Base-by-base conservation (phyloP, 164 flowering plant species). In the Aristolochia fimbriata region DNA sequence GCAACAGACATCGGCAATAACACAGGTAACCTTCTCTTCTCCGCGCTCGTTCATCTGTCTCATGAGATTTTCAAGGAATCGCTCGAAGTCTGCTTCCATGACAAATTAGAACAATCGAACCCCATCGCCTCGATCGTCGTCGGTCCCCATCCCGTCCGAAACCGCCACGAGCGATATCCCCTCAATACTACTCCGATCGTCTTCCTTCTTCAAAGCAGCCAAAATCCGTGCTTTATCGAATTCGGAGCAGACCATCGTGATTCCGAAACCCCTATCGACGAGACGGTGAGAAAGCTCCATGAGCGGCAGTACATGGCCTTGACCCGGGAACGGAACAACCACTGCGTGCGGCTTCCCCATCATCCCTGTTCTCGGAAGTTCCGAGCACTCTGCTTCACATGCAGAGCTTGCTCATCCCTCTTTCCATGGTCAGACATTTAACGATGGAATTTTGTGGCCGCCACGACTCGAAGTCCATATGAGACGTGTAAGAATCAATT, bases 251-350 rank as follows among this genome's bases (percentile, higher is more conserved):
- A 66, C 69, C 46, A 66, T 51, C 25, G 64, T 55, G 54, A 71
- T 59, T 13, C 20, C 57, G 43, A 74, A 57, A 10, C 74, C 80
- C 4, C 25, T 53, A 1, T 71, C 65, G 21, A 55, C 69, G 46
- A 77, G 55, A 33, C 52, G 48, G 57, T 71, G 70, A 0, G 74
- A 65, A n/a, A 77, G 59, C 55, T 71, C 65, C 73, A 67, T 60
- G 31, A 73, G 62, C 12, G 77, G 71, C 22, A 49, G 58, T 11
- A 70, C 59, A 52, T 73, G 77, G 49, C 71, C 77, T 70, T 66
- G 77, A 22, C 63, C 64, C 15, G 71, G 71, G 50, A 11, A 61
- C 20, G 73, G 66, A 60, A 74, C 59, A 13, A 67, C 54, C n/a
- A 70, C 23, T 7, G 62, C 67, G 55, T 74, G 77, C 5, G 67